Evolutionary conservation across 2,329 filamentous ascomycete species (phyloP).

Genomic region (Penicillium sp.): DNA sequence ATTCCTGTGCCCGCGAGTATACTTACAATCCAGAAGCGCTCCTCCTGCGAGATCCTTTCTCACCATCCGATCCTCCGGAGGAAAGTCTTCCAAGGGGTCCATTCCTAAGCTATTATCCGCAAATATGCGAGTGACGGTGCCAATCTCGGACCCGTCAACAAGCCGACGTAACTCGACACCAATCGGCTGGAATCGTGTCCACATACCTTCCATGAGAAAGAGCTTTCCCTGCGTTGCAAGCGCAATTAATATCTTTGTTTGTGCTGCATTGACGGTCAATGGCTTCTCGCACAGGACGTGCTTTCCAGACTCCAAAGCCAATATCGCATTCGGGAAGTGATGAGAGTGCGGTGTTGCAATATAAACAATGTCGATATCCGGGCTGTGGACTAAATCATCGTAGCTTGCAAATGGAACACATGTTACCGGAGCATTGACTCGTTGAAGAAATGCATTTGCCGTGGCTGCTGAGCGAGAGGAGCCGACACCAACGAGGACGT

Average conservation of each 20-base stretch:
- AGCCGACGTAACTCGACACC: neutral
- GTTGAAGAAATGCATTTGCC: neutral
- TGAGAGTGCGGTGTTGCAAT: constrained; percentile 29
- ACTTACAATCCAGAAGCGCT: constrained; percentile 5
- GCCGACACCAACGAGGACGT: neutral
- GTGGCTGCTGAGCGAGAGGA: neutral
- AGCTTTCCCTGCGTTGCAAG: constrained; percentile 25
- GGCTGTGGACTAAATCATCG: constrained; percentile 18
- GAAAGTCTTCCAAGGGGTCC: neutral
- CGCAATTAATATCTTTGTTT: constrained; percentile 48
- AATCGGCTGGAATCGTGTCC: constrained; percentile 10
- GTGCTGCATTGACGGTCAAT: constrained; percentile 44
- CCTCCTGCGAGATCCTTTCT: constrained; percentile 3
- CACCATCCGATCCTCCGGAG: neutral
- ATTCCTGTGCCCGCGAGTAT: neutral
- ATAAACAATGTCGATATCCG: constrained; percentile 30
- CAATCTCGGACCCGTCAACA: neutral
- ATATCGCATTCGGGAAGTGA: constrained; percentile 48
- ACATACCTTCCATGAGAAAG: constrained; percentile 17
- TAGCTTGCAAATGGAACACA: constrained; percentile 8
- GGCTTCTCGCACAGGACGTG: constrained; percentile 58
- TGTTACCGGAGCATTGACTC: neutral
- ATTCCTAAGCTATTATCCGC: constrained; percentile 1
- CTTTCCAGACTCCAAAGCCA: constrained; percentile 50
- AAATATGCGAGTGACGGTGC: neutral